Evolutionary conservation across 345 rosid genomes (phyloP), one percentile per base, ranked within the genome.

Genomic region (Aegle marmelos): DNA sequence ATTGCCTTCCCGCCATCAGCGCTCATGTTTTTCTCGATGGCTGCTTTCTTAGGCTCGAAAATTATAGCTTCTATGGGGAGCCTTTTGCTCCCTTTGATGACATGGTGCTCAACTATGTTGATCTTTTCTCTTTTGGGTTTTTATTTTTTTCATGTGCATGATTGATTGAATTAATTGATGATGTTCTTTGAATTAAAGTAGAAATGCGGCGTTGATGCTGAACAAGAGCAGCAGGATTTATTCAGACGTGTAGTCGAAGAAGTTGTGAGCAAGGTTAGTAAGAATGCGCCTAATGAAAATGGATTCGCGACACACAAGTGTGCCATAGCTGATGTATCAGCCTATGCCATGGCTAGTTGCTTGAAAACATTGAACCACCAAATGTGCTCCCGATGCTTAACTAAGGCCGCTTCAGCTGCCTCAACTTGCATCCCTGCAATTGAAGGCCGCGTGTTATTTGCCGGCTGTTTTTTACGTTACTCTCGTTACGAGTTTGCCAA

Each of bases 391-490:
- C 4, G 67, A 5, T 89, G 93, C 82, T 81, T 89, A 56, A 64
- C 68, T 3, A 69, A 79, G 34, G 91, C 88, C 17, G 83, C 83
- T 30, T 10, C 63, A 6, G 54, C 84, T 22, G 75, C 84, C n/a
- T 54, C 75, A 8, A 58, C 75, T 39, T 90, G 93, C 83, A 78
- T 83, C 50, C 89, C 86, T 7, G 67, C 86, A 4, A 72, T 72
- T 0, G 88, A 90, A 76, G 90, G 81, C n/a, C 85, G 85, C n/a
- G 89, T 82, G 27, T 68, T 88, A 59, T 81, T 82, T 45, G 79
- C 89, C 21, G 90, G 93, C 30, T 90, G 93, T 66, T 85, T 85
- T 79, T 79, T 90, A 5, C 90, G 88, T 64, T 88, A 85, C 84
- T 76, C 88, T 78, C 73, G 81, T 71, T 67, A 79, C 28, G 39